Evolutionary conservation across 2,329 filamentous ascomycete genomes (phyloP).

Genomic region (Talaromyces sp.): DNA sequence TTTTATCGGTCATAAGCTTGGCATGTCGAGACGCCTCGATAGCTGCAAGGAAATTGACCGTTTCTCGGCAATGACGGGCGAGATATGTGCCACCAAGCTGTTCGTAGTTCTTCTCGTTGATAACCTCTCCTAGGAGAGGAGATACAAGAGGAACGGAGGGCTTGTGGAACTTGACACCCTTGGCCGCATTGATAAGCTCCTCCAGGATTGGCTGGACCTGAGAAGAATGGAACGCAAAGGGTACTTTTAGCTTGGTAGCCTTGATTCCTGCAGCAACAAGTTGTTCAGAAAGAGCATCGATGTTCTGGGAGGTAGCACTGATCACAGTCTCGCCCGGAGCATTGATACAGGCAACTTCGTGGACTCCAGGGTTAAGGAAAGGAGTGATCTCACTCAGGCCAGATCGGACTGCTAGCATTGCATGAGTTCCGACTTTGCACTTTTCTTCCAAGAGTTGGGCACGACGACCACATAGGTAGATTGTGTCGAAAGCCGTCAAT

Average conservation of each 20-base stretch:
- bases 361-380: slow-evolving; percentile 30
- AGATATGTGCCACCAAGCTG: slow-evolving; percentile 41
- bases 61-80: slow-evolving; percentile 40
- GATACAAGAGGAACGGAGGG: slow-evolving; percentile 46
- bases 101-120: slow-evolving; percentile 31
- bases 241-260: slow-evolving; percentile 42
- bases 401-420: slow-evolving; percentile 44
- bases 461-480: slow-evolving; percentile 40
- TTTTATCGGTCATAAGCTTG: slow-evolving; percentile 27
- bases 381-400: slow-evolving; percentile 33
- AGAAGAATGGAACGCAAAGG: slow-evolving; percentile 47
- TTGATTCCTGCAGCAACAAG: slow-evolving; percentile 37
- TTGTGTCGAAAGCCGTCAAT: slow-evolving; percentile 35
- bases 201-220: slow-evolving; percentile 47
- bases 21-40: slow-evolving; percentile 28
- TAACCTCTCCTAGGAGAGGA: slow-evolving; percentile 44
- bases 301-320: slow-evolving; percentile 36
- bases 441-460: slow-evolving; percentile 40
- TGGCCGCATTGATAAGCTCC: slow-evolving; percentile 37
- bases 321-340: slow-evolving; percentile 44
- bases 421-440: slow-evolving; percentile 41
- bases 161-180: slow-evolving; percentile 37
- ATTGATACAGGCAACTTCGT: slow-evolving; percentile 40
- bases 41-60: slow-evolving; percentile 46
- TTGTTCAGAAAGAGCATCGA: slow-evolving; percentile 36